Evolutionary conservation across 129 eudicot species (phyloP), one percentile per base, ranked within the genome.

Genomic region (Pittosporum tobira): DNA sequence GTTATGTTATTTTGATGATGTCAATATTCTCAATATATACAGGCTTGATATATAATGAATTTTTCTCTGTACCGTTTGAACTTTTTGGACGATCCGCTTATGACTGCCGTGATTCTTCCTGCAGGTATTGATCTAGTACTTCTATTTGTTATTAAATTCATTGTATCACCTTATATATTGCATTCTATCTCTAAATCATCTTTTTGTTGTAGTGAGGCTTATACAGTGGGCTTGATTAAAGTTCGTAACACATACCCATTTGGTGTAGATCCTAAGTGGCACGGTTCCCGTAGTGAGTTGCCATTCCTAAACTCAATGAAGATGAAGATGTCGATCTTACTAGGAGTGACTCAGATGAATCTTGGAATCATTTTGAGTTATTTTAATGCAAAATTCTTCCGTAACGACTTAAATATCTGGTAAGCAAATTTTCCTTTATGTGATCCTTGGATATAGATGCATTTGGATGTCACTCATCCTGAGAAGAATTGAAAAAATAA

Each of bases 251-350:
- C 96, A 18, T 88, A 88, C 29, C 94, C 94, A 54, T 84, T 88
- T 70, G 96, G 96, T 51, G 83, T 88, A 54, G 96, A 88, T 81
- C 96, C 96, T 56, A 61, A 66, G 52, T 88, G 96, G 96, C 96
- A 81, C 59, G 96, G 94, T 25, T 71, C 77, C 62, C 96, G 94
- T 31, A 88, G 96, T 75, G 96, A 88, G 71, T 72, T 88, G 43
- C 96, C 96, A 59, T 88, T 88, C 64, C 88, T 88, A 10, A 84
- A 88, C 79, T 88, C 96, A 52, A 38, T 88, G 66, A 88, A 88
- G 88, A 88, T 88, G 96, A 88, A 84, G 71, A 88, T 88, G 94
- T 88, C 96, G 31, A 88, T 88, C 70, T 79, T 88, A 67, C 58
- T 88, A 1, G 96, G 96, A 61, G 88, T 88, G 14, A 88, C 82